phyloP scores from a whole-genome alignment of 768 basidiomycete species.

The Leccinum sublutescens region DNA sequence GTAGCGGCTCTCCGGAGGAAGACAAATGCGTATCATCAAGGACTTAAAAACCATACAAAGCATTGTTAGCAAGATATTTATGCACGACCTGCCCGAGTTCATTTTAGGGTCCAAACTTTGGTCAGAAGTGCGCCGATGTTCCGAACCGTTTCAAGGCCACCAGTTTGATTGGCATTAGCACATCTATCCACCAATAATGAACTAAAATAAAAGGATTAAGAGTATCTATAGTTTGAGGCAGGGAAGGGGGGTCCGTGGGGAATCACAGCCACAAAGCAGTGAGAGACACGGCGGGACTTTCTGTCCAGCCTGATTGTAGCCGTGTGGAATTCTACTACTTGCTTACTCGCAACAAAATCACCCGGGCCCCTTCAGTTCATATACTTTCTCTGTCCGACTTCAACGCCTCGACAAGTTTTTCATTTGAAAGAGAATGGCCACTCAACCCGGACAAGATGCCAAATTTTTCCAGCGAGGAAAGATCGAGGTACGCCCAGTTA shows the following conservation, averaged over 20 bases:
- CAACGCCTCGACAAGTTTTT: background rate
- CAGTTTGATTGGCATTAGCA: background rate
- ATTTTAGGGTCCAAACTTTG: conserved; percentile 32
- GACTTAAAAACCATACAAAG: background rate
- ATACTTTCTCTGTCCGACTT: conserved; percentile 4
- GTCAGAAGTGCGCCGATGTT: conserved; percentile 38
- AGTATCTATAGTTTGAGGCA: no score
- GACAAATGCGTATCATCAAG: conserved; percentile 10
- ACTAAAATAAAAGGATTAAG: no score
- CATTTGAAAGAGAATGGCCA: conserved; percentile 34
- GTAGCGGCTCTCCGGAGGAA: background rate
- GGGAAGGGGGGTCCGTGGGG: no score
- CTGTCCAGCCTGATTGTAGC: no score
- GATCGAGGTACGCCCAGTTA: conserved; percentile 62
- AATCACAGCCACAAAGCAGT: no score
- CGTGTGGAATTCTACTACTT: background rate
- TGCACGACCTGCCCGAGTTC: background rate
- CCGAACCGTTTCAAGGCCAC: conserved; percentile 44
- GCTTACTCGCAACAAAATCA: background rate
- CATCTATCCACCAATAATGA: no score
- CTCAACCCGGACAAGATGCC: conserved; percentile 77
- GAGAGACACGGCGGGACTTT: no score
- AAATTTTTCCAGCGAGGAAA: conserved; percentile 92
- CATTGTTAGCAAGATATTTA: background rate
- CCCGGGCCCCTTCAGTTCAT: background rate